Percentiles rank a stretch among this genome's conserved stretches.
phyloP scores from a whole-genome alignment of 257 asterid species.

The Paulownia fortunei region DNA sequence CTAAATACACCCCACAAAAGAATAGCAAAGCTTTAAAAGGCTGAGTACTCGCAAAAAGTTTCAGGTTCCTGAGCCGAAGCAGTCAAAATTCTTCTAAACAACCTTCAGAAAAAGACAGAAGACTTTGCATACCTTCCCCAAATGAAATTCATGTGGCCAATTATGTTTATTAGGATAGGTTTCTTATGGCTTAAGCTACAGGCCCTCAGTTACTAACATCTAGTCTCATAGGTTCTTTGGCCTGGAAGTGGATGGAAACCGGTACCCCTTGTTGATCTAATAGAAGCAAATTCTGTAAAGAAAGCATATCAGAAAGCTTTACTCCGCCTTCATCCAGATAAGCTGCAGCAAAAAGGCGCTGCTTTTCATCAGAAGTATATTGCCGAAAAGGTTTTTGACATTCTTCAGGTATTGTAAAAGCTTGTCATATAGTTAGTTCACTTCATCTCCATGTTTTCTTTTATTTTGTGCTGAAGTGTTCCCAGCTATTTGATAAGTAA shows the following conservation, averaged over 20 bases:
- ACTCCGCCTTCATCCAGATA: constrained; percentile 90
- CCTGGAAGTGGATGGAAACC: constrained; percentile 88
- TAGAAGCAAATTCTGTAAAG: constrained; percentile 80
- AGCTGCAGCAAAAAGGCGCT: constrained; percentile 94
- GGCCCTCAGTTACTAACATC: neutral
- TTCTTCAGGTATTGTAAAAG: constrained; percentile 69
- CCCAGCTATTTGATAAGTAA: neutral
- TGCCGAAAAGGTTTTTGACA: constrained; percentile 89
- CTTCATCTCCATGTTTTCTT: neutral
- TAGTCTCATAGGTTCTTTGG: constrained; percentile 77
- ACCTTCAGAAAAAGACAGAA: neutral
- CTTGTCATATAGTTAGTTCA: neutral
- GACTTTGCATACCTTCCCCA: too few relatives aligned
- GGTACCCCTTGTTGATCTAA: constrained; percentile 84
- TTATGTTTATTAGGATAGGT: neutral
- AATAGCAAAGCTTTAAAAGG: too few relatives aligned
- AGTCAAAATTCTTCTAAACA: neutral
- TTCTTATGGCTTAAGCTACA: neutral
- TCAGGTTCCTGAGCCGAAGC: neutral
- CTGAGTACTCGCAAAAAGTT: too few relatives aligned
- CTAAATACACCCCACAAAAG: too few relatives aligned
- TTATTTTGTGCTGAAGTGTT: neutral
- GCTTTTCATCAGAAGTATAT: constrained; percentile 69
- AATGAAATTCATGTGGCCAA: too few relatives aligned
- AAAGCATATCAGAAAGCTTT: constrained; percentile 89